Base-by-base conservation (phyloP, 306 rosid species). In the Inga laurina region DNA sequence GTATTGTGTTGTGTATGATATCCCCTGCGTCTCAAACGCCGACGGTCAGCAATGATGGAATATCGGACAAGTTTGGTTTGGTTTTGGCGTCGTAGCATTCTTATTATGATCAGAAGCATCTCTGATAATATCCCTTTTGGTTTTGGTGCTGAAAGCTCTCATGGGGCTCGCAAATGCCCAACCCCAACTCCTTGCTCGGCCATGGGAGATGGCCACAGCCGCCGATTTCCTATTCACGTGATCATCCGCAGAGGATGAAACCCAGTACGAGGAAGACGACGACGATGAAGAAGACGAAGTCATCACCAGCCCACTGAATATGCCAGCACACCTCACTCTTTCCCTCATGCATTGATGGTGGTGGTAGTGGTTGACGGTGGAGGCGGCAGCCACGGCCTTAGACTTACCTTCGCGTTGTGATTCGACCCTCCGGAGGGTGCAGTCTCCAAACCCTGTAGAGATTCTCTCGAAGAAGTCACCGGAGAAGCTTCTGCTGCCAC, bases 81-180 rank as follows among this genome's bases (percentile, higher is more conserved):
- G 91, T 4, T 37, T 68, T 4, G 32, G 30, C 22, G 30, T 19
- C 6, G 91, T 80, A 0, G 76, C 52, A 65, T 80, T 91, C 69
- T 91, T 91, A 41, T 90, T 91, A 41, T 82, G 82, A 70, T 70
- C 74, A 82, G 94, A 88, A 90, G 87, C 89, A 12, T 83, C 77
- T 69, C 89, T 86, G 68, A 75, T 82, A 7, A 79, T 85, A 43
- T 78, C 78, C 76, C 89, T 88, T 71, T 86, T 92, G 54, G 86
- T 83, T 80, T 90, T 93, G 65, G 69, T 77, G 82, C 69, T 34
- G 15, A 95, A 95, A 56, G 97, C 97, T 90, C 97, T 91, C 87
- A 95, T 90, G 7, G 98, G 98, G 69, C 97, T 95, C 3, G 98
- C 94, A 76, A 93, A 92, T 2, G 98, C 94, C 98, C 98, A 95